These are phyloP conservation scores for Komagataella pastoris DNA, from an alignment of 805 yeast species.

Conservation along the genomic window DNA sequence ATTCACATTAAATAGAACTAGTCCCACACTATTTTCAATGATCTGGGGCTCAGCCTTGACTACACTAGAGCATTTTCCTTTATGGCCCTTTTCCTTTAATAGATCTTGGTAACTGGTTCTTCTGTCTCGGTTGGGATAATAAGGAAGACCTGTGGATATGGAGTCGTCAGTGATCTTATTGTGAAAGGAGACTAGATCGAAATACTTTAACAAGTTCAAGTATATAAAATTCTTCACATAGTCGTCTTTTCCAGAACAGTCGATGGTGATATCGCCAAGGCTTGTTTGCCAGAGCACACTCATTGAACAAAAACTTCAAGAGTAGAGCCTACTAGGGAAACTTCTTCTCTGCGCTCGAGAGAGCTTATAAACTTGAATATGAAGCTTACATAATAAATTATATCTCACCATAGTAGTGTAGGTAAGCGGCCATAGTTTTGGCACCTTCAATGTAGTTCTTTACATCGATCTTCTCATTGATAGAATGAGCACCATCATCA, in stretches of 20 bases:
- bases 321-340: not conserved
- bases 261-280: not conserved
- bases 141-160: slow-evolving; percentile 35
- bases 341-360: not conserved
- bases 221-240: slow-evolving; percentile 32
- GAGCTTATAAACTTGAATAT: not conserved
- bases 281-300: not conserved
- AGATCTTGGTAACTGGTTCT: not conserved
- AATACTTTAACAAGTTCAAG: slow-evolving; percentile 38
- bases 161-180: slow-evolving; percentile 24
- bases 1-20: slow-evolving; percentile 8
- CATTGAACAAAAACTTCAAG: not conserved
- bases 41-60: slow-evolving; percentile 12
- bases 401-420: slow-evolving; percentile 56
- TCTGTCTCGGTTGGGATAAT: slow-evolving; percentile 18
- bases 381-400: not conserved
- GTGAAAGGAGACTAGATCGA: slow-evolving; percentile 35
- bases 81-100: not conserved
- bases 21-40: slow-evolving; percentile 20
- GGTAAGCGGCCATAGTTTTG: slow-evolving; percentile 85
- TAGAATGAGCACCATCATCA: slow-evolving; percentile 98
- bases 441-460: slow-evolving; percentile 87
- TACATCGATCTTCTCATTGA: slow-evolving; percentile 86
- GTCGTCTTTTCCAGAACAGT: slow-evolving; percentile 9
- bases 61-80: slow-evolving; percentile 5